Evolutionary conservation across 352 stramenopile species (phyloP).

Genomic region (Phytophthora pseudosyringae): DNA sequence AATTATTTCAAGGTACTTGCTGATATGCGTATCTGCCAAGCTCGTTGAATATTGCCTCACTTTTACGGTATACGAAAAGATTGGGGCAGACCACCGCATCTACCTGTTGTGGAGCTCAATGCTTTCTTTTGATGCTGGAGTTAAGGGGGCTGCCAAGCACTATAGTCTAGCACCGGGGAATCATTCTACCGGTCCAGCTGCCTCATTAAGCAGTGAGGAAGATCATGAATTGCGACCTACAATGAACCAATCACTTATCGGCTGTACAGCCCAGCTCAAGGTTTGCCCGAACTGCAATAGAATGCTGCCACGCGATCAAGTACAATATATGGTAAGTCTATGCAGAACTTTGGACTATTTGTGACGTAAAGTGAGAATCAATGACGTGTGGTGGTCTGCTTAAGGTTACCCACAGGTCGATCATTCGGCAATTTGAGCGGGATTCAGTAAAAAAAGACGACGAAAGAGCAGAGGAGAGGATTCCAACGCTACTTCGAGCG

Average conservation of each 20-base stretch:
- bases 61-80: conserved; percentile 27
- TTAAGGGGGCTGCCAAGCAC: conserved; percentile 53
- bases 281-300: conserved; percentile 48
- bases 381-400: neutral
- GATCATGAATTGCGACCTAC: neutral
- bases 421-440: conserved; percentile 47
- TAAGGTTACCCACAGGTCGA: conserved; percentile 52
- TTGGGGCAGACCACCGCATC: conserved; percentile 63
- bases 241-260: conserved; percentile 27
- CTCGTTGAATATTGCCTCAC: conserved; percentile 1
- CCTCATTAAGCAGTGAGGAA: neutral
- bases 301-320: conserved; percentile 43
- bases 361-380: neutral
- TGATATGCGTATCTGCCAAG: neutral
- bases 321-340: conserved; percentile 51
- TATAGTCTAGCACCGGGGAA: conserved; percentile 45
- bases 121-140: conserved; percentile 62
- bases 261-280: conserved; percentile 44
- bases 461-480: conserved; percentile 15
- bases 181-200: conserved; percentile 11
- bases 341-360: neutral
- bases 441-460: conserved; percentile 15
- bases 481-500: conserved; percentile 45
- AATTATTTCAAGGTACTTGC: conserved; percentile 74
- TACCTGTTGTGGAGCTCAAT: conserved; percentile 78